Base-by-base conservation (phyloP, 2,329 filamentous ascomycete species). In the Epichloe typhina region DNA sequence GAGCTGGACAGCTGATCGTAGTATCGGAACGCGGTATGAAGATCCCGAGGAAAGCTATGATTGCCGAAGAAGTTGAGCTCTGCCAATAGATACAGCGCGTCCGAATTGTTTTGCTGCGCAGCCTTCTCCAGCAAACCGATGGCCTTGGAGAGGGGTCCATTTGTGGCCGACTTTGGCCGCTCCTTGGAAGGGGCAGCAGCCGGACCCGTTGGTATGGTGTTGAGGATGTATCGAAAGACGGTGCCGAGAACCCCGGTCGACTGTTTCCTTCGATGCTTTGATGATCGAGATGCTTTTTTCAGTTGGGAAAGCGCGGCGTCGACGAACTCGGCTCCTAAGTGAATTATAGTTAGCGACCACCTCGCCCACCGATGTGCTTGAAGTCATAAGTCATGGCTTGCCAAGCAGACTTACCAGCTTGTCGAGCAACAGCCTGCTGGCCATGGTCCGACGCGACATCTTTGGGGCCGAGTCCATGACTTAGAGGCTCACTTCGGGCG, bases 21-120 rank as follows among this genome's bases (percentile, higher is more conserved):
- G 70, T 88, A 79, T 56, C 78, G 74, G 64, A 95, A 95, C 0
- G 93, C 88, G 46, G 79, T 75, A 35, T 78, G 73, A 58, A 95
- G 88, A 63, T 96, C 82, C 56, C 84, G 78, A 2, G 91, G 90
- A 61, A 96, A 79, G 21, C 87, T 86, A 67, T 84, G 95, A 67
- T 97, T 96, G 64, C 93, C 93, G 61, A 93, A 89, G 68, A 97
- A 97, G 71, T 94, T 95, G 76, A 98, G 84, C 64, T 98, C 88
- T 17, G 88, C 93, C 23, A 98, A 76, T 15, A 95, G 73, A 62
- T 85, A 95, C 44, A 97, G 79, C 5, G 93, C 93, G 65, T 98
- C 90, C 2, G 87, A 77, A 62, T 88, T 81, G 56, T 79, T 78
- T 54, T 73, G 68, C 15, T 67, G 65, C 13, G 75, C 73, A 1